These are phyloP conservation scores for Rhododendron kiyosumense DNA, from an alignment of 148 eudicot genomes.

Conservation along the genomic window DNA sequence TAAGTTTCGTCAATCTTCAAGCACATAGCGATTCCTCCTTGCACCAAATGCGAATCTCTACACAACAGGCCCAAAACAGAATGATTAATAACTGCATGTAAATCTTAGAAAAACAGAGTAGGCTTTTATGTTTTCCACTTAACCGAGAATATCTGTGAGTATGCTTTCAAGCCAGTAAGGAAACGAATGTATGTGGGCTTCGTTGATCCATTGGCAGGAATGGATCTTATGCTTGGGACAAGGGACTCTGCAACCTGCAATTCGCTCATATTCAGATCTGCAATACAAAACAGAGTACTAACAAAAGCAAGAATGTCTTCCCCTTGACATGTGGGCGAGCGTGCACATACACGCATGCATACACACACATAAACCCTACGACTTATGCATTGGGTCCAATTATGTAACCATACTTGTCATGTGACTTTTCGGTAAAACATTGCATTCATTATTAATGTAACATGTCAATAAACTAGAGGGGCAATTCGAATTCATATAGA, in stretches of 20 bases:
- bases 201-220: conserved; percentile 71
- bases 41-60: conserved; percentile 97
- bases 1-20: conserved; percentile 49
- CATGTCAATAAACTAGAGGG: background rate
- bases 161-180: conserved; percentile 92
- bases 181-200: conserved; percentile 83
- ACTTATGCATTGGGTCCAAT: background rate
- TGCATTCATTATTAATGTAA: background rate
- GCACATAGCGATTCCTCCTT: conserved; percentile 68
- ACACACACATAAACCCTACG: background rate
- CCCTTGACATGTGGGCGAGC: background rate
- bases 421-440: background rate
- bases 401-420: background rate
- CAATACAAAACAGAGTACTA: background rate
- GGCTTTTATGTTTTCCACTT: conserved; percentile 3
- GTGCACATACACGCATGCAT: background rate
- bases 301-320: background rate
- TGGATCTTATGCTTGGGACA: conserved; percentile 75
- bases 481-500: background rate
- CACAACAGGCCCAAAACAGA: background rate
- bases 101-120: background rate
- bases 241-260: conserved; percentile 86
- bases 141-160: conserved; percentile 86
- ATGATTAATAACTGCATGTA: background rate
- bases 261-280: background rate